Evolutionary conservation across 192 early-diverging fungal species (phyloP).

Genomic region (Coemansia sp.): DNA sequence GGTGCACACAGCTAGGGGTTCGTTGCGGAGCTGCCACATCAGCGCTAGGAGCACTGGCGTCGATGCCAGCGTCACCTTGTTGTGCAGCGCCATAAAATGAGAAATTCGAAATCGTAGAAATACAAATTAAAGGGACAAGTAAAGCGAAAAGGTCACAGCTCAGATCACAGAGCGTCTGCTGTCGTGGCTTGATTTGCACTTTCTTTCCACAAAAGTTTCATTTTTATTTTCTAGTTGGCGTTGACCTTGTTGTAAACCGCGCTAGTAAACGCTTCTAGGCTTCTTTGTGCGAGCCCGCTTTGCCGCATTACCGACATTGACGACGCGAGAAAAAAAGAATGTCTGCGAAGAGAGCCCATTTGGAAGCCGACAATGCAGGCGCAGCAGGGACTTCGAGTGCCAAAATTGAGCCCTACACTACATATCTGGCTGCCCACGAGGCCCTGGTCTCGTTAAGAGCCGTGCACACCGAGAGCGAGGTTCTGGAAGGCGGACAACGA

Average conservation of each 20-base stretch:
- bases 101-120: background rate
- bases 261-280: background rate
- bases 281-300: background rate
- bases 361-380: slow-evolving; percentile 14
- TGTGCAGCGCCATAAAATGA: slow-evolving; percentile 10
- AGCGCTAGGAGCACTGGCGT: slow-evolving; percentile 54
- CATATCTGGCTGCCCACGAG: slow-evolving; percentile 34
- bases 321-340: background rate
- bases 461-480: slow-evolving; percentile 1
- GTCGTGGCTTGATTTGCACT: background rate
- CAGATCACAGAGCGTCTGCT: background rate
- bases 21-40: slow-evolving; percentile 61
- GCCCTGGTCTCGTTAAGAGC: slow-evolving; percentile 20
- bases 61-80: slow-evolving; percentile 27
- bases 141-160: background rate
- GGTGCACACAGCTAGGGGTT: slow-evolving; percentile 70
- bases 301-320: background rate
- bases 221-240: background rate
- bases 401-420: slow-evolving; percentile 22
- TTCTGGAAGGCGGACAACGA: slow-evolving; percentile 6
- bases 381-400: background rate
- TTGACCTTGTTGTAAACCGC: background rate
- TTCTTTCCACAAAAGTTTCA: background rate
- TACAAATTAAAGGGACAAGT: slow-evolving; percentile 3
- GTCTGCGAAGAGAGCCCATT: slow-evolving; percentile 11